A percentile compares a stretch with the other conserved stretches of the same genome.
Conservation (phyloP, 805 yeast genomes). For the Ogataea kodamae region DNA sequence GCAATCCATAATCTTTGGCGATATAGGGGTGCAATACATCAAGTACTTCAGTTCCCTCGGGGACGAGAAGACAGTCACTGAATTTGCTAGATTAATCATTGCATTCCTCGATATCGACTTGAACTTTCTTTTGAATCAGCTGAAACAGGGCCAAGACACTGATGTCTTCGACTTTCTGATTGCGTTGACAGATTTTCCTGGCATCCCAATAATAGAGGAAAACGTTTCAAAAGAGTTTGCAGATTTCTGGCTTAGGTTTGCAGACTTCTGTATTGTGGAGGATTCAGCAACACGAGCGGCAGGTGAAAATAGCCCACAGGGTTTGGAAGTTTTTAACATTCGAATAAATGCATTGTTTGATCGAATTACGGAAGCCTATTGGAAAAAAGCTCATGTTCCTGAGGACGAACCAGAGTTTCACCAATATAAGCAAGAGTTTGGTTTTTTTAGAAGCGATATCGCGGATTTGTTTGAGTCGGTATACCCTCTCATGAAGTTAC, state of each 20-base stretch:
- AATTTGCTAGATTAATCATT: constrained; percentile 44
- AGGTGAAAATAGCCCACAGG: constrained; percentile 34
- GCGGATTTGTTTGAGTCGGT: constrained; percentile 72
- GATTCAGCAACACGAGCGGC: constrained; percentile 34
- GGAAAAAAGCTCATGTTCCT: constrained; percentile 58
- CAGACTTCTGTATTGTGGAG: constrained; percentile 54
- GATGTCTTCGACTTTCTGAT: constrained; percentile 47
- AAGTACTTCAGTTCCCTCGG: constrained; percentile 28
- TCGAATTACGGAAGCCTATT: constrained; percentile 58
- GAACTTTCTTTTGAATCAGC: constrained; percentile 37
- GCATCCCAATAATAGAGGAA: constrained; percentile 59
- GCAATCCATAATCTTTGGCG: constrained; percentile 37
- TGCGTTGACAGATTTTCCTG: constrained; percentile 53
- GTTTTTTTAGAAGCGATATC: constrained; percentile 66
- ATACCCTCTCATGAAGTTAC: constrained; percentile 59
- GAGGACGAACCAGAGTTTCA: constrained; percentile 33
- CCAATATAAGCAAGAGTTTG: constrained; percentile 51
- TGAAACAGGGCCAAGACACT: constrained; percentile 36
- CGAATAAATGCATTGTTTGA: constrained; percentile 42
- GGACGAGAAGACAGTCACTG: constrained; percentile 37
- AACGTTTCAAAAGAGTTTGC: constrained; percentile 50
- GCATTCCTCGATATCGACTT: constrained; percentile 47
- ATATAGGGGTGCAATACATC: constrained; percentile 45
- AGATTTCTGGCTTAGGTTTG: constrained; percentile 66
- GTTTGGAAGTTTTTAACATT: constrained; percentile 24